These are phyloP conservation scores for Eremochloa ophiuroides DNA, from an alignment of 176 grass and related monocot genomes.

Conservation along the genomic window DNA sequence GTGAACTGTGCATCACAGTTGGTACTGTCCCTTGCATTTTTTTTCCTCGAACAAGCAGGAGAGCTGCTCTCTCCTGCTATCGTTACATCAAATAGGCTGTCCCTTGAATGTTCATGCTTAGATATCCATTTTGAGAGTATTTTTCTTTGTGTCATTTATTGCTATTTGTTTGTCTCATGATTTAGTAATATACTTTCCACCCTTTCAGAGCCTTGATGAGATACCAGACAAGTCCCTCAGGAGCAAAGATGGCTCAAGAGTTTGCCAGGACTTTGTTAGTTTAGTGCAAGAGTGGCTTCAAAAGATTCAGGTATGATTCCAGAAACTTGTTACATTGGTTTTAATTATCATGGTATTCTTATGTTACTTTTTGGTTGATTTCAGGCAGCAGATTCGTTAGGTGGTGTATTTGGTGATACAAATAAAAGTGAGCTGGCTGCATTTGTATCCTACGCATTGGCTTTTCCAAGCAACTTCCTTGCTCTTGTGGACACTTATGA, in stretches of 20 bases:
- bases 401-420: slow-evolving; percentile 69
- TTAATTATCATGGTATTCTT: slow-evolving; percentile 16
- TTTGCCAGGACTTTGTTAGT: slow-evolving; percentile 75
- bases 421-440: slow-evolving; percentile 97
- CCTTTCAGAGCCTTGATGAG: slow-evolving; percentile 70
- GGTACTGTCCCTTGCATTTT: not conserved
- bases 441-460: slow-evolving; percentile 91
- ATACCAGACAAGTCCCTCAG: slow-evolving; percentile 61
- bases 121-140: not conserved
- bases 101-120: slow-evolving; percentile 6
- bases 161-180: not conserved
- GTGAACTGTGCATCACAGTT: not conserved
- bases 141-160: not conserved
- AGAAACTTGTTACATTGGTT: slow-evolving; percentile 8
- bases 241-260: slow-evolving; percentile 62
- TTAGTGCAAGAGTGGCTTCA: slow-evolving; percentile 69
- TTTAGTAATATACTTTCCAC: slow-evolving; percentile 11
- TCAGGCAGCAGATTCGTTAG: slow-evolving; percentile 58
- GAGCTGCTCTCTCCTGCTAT: no score
- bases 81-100: not conserved
- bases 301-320: slow-evolving; percentile 69
- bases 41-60: not conserved
- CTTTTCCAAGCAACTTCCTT: slow-evolving; percentile 91
- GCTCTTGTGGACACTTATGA: slow-evolving; percentile 98
- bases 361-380: slow-evolving; percentile 22